These are phyloP conservation scores for Ophiostoma perfectum DNA, from an alignment of 2,329 filamentous ascomycete species.

Conservation along the genomic window DNA sequence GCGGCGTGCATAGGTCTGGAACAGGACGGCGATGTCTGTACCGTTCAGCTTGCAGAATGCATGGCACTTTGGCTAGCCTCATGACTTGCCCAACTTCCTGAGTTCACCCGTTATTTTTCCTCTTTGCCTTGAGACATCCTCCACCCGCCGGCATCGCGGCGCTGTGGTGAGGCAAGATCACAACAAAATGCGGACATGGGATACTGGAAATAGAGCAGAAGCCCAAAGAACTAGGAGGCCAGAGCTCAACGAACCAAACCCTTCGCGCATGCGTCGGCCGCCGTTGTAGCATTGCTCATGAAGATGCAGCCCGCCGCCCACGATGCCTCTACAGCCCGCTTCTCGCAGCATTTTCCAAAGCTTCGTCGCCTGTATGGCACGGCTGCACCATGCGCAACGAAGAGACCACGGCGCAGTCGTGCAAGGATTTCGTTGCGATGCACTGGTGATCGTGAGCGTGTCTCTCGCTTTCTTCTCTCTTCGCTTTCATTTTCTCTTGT, in stretches of 20 bases:
- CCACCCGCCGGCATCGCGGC: background rate
- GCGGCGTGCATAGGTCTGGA: background rate
- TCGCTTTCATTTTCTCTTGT: background rate
- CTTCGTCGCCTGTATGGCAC: background rate
- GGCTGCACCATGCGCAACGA: background rate
- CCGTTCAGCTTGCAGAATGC: conserved; percentile 3
- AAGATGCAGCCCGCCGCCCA: background rate
- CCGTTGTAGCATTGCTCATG: background rate
- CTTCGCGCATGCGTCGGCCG: background rate
- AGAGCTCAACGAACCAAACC: background rate
- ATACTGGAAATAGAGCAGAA: background rate
- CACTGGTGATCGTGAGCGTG: background rate
- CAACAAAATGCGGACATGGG: background rate
- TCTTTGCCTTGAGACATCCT: conserved; percentile 7
- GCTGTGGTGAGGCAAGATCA: background rate
- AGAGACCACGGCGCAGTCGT: background rate
- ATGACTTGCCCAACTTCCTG: background rate
- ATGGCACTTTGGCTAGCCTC: background rate
- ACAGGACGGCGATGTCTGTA: background rate
- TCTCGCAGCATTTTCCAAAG: background rate
- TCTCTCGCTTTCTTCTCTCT: background rate
- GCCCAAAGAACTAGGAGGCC: background rate
- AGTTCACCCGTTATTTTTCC: background rate
- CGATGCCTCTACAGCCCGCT: background rate
- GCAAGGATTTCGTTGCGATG: background rate